phyloP scores from a whole-genome alignment of 805 yeast species.

The Cyberlindnera saturnus region DNA sequence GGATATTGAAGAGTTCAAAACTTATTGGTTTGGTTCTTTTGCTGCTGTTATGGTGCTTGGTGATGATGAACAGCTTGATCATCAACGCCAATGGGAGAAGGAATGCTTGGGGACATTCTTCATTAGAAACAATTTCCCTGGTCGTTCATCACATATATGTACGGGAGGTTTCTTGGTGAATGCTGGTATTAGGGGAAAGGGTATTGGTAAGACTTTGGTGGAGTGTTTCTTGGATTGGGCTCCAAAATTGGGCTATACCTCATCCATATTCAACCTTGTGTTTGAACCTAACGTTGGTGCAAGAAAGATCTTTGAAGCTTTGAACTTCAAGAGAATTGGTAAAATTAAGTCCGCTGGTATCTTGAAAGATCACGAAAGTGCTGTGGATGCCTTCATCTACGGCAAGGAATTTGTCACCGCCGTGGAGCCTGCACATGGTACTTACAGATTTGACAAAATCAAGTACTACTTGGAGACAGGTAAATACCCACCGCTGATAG shows the following conservation, averaged over 20 bases:
- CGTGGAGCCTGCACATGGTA: constrained; percentile 34
- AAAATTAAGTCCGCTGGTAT: constrained; percentile 84
- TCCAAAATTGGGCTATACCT: constrained; percentile 79
- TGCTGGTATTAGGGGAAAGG: constrained; percentile 88
- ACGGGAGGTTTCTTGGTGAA: constrained; percentile 85
- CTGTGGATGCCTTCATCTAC: constrained; percentile 83
- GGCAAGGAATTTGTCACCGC: constrained; percentile 69
- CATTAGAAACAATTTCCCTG: constrained; percentile 86
- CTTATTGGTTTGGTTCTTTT: constrained; percentile 83
- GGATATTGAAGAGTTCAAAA: constrained; percentile 68
- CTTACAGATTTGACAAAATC: constrained; percentile 64
- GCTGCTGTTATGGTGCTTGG: constrained; percentile 80
- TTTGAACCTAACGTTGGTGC: constrained; percentile 87
- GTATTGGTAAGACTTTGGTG: constrained; percentile 80
- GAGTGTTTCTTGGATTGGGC: constrained; percentile 91
- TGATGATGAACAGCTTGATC: constrained; percentile 48
- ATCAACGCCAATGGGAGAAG: constrained; percentile 77
- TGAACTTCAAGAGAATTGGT: constrained; percentile 74
- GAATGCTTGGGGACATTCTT: constrained; percentile 86
- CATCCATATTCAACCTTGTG: constrained; percentile 76
- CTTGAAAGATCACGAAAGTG: constrained; percentile 73
- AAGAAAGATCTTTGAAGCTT: constrained; percentile 66
- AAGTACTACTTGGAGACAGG: constrained; percentile 77
- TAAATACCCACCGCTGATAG: constrained; percentile 76
- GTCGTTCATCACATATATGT: constrained; percentile 89